Base-by-base conservation (phyloP, 164 flowering plant species). In the Chloranthus sessilifolius region DNA sequence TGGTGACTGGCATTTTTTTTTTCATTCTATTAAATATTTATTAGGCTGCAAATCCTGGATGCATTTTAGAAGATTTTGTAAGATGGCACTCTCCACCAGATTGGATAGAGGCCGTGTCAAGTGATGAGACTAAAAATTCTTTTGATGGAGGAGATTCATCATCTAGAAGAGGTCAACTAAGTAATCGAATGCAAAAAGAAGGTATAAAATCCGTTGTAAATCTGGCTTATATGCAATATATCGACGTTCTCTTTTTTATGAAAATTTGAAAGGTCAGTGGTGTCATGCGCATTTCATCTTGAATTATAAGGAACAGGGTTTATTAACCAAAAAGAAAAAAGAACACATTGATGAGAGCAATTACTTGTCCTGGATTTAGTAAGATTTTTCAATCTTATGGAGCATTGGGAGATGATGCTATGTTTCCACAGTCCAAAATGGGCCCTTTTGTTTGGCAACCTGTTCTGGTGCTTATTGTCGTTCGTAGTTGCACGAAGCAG, bases 11-110 rank as follows among this genome's bases (percentile, higher is more conserved):
- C 23, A 30, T 31, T 44, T 23, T 11, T 2, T 11, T 42, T 26
- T 8, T 24, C 19, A 49, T 31, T 43, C 17, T 53, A 4, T 48
- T 34, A 14, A 26, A 47, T 43, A 23, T 55, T 43, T 70, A 7
- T 50, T 66, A 88, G 99, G 99, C 95, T 69, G 99, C 99, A 68
- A 92, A 92, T 70, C 99, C 99, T 58, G 99, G 96, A 17, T 92
- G 95, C 69, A 81, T 83, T 56, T 70, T 92, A 59, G 99, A 92
- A 73, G 99, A 92, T 65, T 92, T 92, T 54, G 85, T 92, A 11
- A 79, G 99, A 74, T 92, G 99, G 99, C 94, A 83, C 62, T 92
- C 99, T 41, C 99, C 99, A 19, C 99, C 96, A 47, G 99, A 92
- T 68, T 92, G 99, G 99, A 65, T 74, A 47, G 84, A 71, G 53